phyloP scores from a whole-genome alignment of 768 basidiomycete species.

The Leccinum truebloodii region DNA sequence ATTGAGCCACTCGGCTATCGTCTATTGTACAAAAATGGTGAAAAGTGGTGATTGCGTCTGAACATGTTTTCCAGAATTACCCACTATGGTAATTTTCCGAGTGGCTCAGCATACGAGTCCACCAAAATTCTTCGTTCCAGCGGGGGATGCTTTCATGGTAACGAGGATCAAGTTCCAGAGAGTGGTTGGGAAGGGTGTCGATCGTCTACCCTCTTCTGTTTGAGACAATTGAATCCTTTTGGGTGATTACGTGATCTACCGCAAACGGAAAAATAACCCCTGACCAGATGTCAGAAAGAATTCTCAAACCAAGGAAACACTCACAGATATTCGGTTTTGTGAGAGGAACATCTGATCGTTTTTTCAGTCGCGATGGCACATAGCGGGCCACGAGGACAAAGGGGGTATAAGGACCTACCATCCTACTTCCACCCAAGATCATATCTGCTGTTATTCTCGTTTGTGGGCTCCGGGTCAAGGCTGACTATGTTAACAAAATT shows the following conservation, averaged over 20 bases:
- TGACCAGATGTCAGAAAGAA: not conserved
- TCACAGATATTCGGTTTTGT: not conserved
- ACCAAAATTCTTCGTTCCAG: conserved; percentile 1
- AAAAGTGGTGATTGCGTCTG: conserved; percentile 26
- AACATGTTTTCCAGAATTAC: conserved; percentile 17
- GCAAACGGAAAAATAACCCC: conserved; percentile 2
- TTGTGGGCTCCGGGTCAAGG: too few species aligned
- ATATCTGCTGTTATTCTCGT: too few species aligned
- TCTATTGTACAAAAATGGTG: conserved; percentile 2
- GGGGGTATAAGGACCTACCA: too few species aligned
- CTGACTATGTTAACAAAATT: too few species aligned
- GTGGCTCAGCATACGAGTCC: conserved; percentile 12
- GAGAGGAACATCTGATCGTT: not conserved
- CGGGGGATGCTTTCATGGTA: not conserved
- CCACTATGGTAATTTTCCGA: conserved; percentile 2
- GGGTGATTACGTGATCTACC: conserved; percentile 8
- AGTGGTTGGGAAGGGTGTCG: not conserved
- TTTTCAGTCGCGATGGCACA: not conserved
- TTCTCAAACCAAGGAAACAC: not conserved
- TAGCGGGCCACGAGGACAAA: not conserved
- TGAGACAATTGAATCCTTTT: conserved; percentile 9
- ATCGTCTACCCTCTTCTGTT: conserved; percentile 2
- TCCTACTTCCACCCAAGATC: too few species aligned
- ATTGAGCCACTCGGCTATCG: conserved; percentile 31
- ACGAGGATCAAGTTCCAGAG: not conserved